These are phyloP conservation scores for Emergomyces orientalis DNA, from an alignment of 2,329 filamentous ascomycete species.

Conservation along the genomic window DNA sequence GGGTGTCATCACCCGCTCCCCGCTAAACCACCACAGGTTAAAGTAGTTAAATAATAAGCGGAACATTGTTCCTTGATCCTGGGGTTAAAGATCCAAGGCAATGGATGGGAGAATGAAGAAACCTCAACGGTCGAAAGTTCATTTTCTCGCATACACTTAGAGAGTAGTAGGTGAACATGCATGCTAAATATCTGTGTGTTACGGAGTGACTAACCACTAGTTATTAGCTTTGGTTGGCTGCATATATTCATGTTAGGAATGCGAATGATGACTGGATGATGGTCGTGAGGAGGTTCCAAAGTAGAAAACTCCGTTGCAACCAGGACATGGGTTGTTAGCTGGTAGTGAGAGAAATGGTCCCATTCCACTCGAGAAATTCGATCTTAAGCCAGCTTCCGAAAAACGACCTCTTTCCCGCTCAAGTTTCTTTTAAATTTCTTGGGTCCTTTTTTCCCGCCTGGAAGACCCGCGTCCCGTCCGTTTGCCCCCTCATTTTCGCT, in stretches of 20 bases:
- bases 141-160: neutral
- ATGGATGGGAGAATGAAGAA: neutral
- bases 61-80: neutral
- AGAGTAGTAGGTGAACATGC: neutral
- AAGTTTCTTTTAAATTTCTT: neutral
- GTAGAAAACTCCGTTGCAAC: neutral
- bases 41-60: neutral
- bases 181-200: neutral
- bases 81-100: neutral
- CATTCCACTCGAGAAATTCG: constrained; percentile 2
- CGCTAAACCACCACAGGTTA: neutral
- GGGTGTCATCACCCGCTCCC: constrained; percentile 6
- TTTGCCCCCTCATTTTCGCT: neutral
- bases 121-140: neutral
- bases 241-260: neutral
- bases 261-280: neutral
- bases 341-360: neutral
- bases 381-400: neutral
- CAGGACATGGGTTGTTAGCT: neutral
- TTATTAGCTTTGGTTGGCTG: too few species aligned
- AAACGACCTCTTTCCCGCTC: neutral
- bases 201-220: too few species aligned
- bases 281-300: neutral
- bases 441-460: neutral
- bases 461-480: neutral